Evolutionary conservation across 768 basidiomycete genomes (phyloP), one percentile per base, ranked within the genome.

Genomic region (Lyophyllum shimeji): DNA sequence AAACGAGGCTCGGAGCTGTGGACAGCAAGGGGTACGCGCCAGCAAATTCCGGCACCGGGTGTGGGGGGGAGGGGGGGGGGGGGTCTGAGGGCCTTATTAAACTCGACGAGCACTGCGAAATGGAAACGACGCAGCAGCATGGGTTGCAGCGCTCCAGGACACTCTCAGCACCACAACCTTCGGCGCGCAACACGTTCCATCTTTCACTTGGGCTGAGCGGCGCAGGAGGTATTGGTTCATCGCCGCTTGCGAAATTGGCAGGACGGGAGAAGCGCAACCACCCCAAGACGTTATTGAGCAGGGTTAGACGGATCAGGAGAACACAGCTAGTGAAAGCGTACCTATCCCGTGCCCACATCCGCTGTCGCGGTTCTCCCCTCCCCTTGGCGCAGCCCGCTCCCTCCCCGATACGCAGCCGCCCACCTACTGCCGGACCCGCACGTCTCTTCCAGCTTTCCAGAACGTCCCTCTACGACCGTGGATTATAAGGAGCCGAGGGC

Each of bases 401-500:
- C 39, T 5, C 18, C 17, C 17, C 2, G 4, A 40, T 3, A 23
- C 50, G 3, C 43, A 25, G 17, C 27, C 43, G 1, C 31, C 31
- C 3, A 12, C 44, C 9, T 21, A 44, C 11, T 34, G 20, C 23
- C 27, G 4, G 20, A 1, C 1, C 20, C 21, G 20, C 12, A 2
- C 17, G 24, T 47, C 25, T 46, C 25, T 7, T 40, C 40, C 20
- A 50, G 25, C 15, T 48, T 42, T 12, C 37, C 21, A 20, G 20
- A 34, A 13, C 58, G 33, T 18, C 53, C 58, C 64, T 29, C 66
- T 20, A 75, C 68, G 44, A 62, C 63, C 13, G 71, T 82, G 61
- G 82, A 88, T 59, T 87, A 85, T 65, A 82, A 82, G 62, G 73
- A 79, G 50, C 90, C 90, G 17, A 76, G 90, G 33, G 71, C 72